Percentiles rank a stretch among this genome's conserved stretches.
Conservation (phyloP, 2,329 filamentous ascomycete species). For the Diaporthe destruens region DNA sequence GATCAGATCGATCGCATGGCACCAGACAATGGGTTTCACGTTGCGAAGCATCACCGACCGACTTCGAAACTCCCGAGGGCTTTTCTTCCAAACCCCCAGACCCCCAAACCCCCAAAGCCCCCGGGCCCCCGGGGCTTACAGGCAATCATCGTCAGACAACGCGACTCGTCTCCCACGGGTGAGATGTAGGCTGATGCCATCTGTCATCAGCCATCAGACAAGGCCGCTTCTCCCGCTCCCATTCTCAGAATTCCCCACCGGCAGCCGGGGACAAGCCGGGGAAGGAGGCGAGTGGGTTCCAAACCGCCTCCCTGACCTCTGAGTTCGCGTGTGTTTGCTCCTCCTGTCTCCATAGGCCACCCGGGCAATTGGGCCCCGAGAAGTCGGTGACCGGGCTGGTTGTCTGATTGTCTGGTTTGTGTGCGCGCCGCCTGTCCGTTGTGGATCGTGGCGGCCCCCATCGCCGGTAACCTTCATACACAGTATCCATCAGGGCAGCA, state of each 20-base stretch:
- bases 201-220: neutral
- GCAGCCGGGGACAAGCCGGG: slow-evolving; percentile 31
- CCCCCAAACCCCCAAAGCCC: neutral
- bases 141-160: slow-evolving; percentile 3
- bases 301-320: slow-evolving; percentile 1
- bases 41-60: slow-evolving; percentile 16
- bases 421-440: slow-evolving; percentile 10
- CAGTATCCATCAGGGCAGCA: slow-evolving; percentile 29
- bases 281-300: slow-evolving; percentile 29
- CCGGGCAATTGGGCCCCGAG: slow-evolving; percentile 19
- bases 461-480: slow-evolving; percentile 29
- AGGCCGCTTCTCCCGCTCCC: slow-evolving; percentile 1
- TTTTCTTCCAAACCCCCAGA: neutral
- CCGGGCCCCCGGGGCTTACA: slow-evolving; percentile 2
- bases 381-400: slow-evolving; percentile 31
- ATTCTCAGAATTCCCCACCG: slow-evolving; percentile 19
- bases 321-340: slow-evolving; percentile 16
- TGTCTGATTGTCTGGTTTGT: slow-evolving; percentile 25
- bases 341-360: slow-evolving; percentile 25
- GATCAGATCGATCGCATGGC: neutral
- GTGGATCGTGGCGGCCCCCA: slow-evolving; percentile 27
- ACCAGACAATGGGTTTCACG: slow-evolving; percentile 18
- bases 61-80: slow-evolving; percentile 30
- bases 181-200: neutral
- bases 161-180: neutral